Base-by-base conservation (phyloP, 73 alveolate species). In the Strombidium stylifer region DNA sequence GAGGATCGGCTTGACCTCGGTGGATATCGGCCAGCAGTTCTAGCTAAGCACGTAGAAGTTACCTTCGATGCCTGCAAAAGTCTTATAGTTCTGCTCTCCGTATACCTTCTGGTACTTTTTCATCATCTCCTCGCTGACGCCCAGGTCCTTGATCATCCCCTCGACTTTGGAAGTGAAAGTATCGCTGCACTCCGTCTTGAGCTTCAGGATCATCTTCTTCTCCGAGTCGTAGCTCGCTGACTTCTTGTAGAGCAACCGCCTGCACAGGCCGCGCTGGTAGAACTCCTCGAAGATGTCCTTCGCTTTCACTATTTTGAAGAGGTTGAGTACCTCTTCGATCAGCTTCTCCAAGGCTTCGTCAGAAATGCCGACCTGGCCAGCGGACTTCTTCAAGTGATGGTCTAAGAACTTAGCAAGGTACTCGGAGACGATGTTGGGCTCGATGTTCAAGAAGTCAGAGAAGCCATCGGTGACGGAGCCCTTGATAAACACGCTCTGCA, bases 251-350 rank as follows among this genome's bases (percentile, higher is more conserved):
- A 81, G 39, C 50, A 81, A 52, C 50, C 92, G 58, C 41, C 82
- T 62, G 28, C 82, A 56, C 40, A 81, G 54, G 18, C 86, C 73
- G 14, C 81, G 37, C 19, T 64, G 35, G 41, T 81, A 81, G 49
- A 81, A 81, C 15, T 64, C 82, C 32, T 81, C 92, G 30, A 81
- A 81, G 26, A 81, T 68, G 61, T 81, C 92, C 67, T 81, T 81
- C 21, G 92, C 76, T 18, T 73, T 58, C 12, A 73, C 73, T 41
- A 73, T 73, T 30, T 77, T 64, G 60, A 81, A 60, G 11, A 81
- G 66, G 20, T 59, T 44, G 16, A 81, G 36, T 0, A 81, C 78
- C 21, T 81, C 73, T 0, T 81, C 55, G 47, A 73, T 47, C 10
- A 48, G 24, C 12, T n/a, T 3, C 15, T 59, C 69, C 16, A 73